Conservation (phyloP, 2,329 filamentous ascomycete species). For the Thyridium curvatum region DNA sequence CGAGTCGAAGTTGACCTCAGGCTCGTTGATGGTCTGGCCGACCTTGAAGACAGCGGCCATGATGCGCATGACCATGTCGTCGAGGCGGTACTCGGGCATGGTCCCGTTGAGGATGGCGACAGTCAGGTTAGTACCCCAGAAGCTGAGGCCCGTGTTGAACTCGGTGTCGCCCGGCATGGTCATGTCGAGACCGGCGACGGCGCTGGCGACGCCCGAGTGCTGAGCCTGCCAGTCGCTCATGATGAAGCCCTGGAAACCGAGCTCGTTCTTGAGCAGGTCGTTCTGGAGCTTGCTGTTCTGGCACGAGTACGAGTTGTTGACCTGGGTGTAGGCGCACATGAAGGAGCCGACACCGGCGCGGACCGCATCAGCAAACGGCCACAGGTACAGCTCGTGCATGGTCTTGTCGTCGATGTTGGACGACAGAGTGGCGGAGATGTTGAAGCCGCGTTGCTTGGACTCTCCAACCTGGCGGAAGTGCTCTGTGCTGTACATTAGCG, state of each 20-base stretch:
- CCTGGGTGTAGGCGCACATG: conserved; percentile 53
- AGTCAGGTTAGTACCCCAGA: conserved; percentile 84
- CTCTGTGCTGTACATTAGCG: conserved; percentile 36
- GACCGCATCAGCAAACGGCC: conserved; percentile 59
- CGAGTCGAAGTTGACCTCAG: conserved; percentile 74
- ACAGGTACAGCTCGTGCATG: conserved; percentile 56
- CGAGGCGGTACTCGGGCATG: conserved; percentile 76
- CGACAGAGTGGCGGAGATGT: conserved; percentile 51
- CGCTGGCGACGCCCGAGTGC: conserved; percentile 56
- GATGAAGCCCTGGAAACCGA: conserved; percentile 62
- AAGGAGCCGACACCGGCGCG: conserved; percentile 43
- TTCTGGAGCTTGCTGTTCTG: conserved; percentile 60
- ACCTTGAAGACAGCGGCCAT: conserved; percentile 66
- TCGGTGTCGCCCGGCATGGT: conserved; percentile 78
- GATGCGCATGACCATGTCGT: conserved; percentile 87
- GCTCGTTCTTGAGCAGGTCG: conserved; percentile 55
- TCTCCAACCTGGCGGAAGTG: conserved; percentile 62
- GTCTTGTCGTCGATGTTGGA: conserved; percentile 53
- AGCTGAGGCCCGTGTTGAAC: conserved; percentile 68
- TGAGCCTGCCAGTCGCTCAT: conserved; percentile 57
- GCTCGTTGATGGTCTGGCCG: conserved; percentile 42
- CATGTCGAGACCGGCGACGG: conserved; percentile 75
- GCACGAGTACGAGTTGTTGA: conserved; percentile 62
- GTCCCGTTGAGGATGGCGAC: conserved; percentile 85
- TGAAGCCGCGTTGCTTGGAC: conserved; percentile 50